Base-by-base conservation (phyloP, 306 rosid species). In the Carpinus viminea region DNA sequence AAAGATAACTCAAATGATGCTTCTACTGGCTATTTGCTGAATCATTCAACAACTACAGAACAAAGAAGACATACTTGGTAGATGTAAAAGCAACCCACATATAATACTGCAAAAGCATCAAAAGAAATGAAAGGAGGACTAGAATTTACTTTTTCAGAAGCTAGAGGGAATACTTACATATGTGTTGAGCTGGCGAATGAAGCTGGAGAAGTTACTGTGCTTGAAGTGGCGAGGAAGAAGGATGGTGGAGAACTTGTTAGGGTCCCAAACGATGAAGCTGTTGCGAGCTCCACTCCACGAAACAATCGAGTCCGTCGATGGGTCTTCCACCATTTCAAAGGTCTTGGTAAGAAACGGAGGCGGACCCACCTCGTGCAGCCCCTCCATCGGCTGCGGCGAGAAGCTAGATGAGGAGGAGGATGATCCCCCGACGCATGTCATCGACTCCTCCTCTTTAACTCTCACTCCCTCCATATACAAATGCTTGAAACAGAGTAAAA, bases 111-210 rank as follows among this genome's bases (percentile, higher is more conserved):
- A 59, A 43, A 72, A 52, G 55, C 6, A 59, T 12, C 1, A 69
- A 79, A 2, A 72, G 28, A 43, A 31, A 75, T n/a, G 20, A 38
- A 36, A 1, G 9, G 16, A 45, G 43, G 6, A 12, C 18, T 24
- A 16, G 8, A 12, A 16, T 16, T 81, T 50, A 7, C 2, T 2
- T 59, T 70, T 16, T 18, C 13, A 10, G 26, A 31, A 16, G 1
- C 26, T 24, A 24, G 3, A 5, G 47, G n/a, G 2, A 4, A 0
- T 15, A 86, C 97, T 90, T 86, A 96, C 99, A 76, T 96, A 96
- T 2, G 99, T 93, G 68, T 96, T 96, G 80, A 96, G 99, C 79
- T 96, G 99, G 34, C 99, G 98, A 72, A 96, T 80, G 90, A 96
- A 96, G 85, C 99, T 96, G 18, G 99, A 96, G 89, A 96, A 96